Evolutionary conservation across 768 basidiomycete species (phyloP), one percentile per base, ranked within the genome.

Genomic region (Lactifluus subvellereus): DNA sequence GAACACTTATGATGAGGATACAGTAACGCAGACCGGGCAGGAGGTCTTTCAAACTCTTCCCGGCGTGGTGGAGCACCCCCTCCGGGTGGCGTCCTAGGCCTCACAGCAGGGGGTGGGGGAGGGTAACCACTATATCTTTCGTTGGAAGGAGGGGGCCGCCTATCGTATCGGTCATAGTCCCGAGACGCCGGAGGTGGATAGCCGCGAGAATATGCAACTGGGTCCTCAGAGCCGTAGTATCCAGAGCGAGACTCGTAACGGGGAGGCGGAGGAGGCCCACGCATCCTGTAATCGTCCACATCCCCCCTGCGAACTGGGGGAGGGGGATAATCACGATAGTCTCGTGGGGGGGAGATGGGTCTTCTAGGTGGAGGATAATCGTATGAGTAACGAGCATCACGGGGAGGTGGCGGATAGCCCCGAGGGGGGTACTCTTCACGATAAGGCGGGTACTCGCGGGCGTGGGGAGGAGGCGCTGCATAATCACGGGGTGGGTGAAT

Each of bases 221-320:
- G 73, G n/a, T 85, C 76, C 56, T 79, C 79, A 59, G 75, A 65
- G 52, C 72, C 69, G 65, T 77, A 77, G 64, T 77, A 77, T 33
- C 71, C 73, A 40, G 73, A 80, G 52, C 88, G 83, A 49, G 74
- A 61, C 11, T 83, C 81, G 62, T 84, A 78, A 67, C 82, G 79
- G 67, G 85, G 81, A 58, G 81, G 77, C 33, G 82, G 72, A n/a
- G 77, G 74, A 59, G 78, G 73, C 60, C 81, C 87, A 51, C 86
- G 80, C 68, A 72, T 69, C 69, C 85, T 80, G 67, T 84, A 86
- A 54, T 91, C 90, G 67, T 92, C 88, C 68, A 83, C 80, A 53
- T 91, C 88, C 61, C 86, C 82, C 67, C 77, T 75, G 64, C 78
- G 69, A 66, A 77, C 74, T 63, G 79, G 74, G 47, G 79, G 77